Base-by-base conservation (phyloP, 495 filamentous ascomycete genomes). In the Halenospora varia region DNA sequence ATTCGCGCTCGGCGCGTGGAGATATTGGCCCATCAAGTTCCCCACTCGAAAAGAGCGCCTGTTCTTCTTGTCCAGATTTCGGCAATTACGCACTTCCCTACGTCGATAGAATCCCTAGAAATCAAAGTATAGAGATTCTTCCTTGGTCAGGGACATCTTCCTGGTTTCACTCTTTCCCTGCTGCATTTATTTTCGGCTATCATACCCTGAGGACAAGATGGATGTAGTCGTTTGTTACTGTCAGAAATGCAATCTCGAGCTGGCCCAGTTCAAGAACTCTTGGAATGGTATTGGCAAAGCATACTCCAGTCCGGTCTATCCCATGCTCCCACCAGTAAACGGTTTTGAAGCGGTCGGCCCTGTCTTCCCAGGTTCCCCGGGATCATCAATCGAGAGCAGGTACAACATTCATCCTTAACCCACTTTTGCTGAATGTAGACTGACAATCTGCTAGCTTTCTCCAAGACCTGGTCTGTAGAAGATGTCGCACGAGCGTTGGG, bases 261-360 rank as follows among this genome's bases (percentile, higher is more conserved):
- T 80, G 10, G 73, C 72, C 17, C 47, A 56, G 1, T 75, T 74
- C 29, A 22, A 64, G 55, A 78, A 80, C 53, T 49, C 71, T 9
- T 80, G 75, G 77, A 70, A 57, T 3, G 64, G 71, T 25, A 69
- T 81, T 49, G 75, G 72, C 18, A 73, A 70, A 45, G 67, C 57
- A 20, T 76, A 78, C 57, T 67, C 71, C 42, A 74, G 68, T 42
- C 75, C 76, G 24, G 61, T 74, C 3, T 47, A 66, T 55, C 44
- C 49, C 41, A 54, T 53, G 11, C 6, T 60, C 2, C 46, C 59
- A 17, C 24, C 10, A 15, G 24, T 39, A 0, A n/a, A 50, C 24
- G 63, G 63, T 9, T 46, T 66, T 35, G 57, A 57, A 23, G 54
- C 26, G 0, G 44, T 45, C 3, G 53, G 60, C 2, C 26, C 46